Evolutionary conservation across 225 moss, liverwort and hornwort genomes (phyloP).

Genomic region (Marchantia polymorpha): DNA sequence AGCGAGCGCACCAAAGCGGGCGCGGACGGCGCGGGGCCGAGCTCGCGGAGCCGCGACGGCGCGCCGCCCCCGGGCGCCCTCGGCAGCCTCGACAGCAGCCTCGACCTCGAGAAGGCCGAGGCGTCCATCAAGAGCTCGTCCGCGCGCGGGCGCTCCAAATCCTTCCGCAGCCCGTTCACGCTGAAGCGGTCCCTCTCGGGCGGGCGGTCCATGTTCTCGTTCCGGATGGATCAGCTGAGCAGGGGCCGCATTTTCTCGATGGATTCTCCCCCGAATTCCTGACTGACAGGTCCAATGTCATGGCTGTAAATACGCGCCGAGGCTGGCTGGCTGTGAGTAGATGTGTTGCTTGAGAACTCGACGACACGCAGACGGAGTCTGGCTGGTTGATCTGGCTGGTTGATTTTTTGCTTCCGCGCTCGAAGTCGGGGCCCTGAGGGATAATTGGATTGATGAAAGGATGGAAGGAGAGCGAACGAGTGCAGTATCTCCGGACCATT

Average conservation of each 20-base stretch:
- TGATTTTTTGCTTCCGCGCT: too few relatives aligned
- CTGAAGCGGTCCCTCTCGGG: constrained; percentile 34
- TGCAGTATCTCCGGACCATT: neutral
- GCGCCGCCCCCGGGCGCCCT: neutral
- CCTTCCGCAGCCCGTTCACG: constrained; percentile 39
- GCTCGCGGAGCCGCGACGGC: constrained; percentile 8
- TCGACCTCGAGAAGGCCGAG: constrained; percentile 22
- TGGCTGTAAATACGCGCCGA: neutral
- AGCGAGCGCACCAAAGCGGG: neutral
- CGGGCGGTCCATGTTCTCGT: constrained; percentile 33
- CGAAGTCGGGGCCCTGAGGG: too few relatives aligned
- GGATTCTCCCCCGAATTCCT: constrained; percentile 13
- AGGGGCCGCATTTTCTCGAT: constrained; percentile 28
- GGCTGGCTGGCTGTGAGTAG: neutral
- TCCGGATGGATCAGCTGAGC: constrained; percentile 29
- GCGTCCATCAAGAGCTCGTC: constrained; percentile 24
- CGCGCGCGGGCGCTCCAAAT: constrained; percentile 28
- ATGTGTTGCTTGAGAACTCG: neutral
- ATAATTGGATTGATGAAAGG: too few relatives aligned
- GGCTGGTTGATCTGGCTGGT: too few relatives aligned
- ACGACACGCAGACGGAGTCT: neutral
- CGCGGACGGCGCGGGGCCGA: constrained; percentile 15
- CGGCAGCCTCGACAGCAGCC: neutral
- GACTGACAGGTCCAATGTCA: neutral
- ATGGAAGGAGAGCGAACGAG: neutral